Base-by-base conservation (phyloP, 2,329 filamentous ascomycete genomes). In the Arthroderma uncinatum region DNA sequence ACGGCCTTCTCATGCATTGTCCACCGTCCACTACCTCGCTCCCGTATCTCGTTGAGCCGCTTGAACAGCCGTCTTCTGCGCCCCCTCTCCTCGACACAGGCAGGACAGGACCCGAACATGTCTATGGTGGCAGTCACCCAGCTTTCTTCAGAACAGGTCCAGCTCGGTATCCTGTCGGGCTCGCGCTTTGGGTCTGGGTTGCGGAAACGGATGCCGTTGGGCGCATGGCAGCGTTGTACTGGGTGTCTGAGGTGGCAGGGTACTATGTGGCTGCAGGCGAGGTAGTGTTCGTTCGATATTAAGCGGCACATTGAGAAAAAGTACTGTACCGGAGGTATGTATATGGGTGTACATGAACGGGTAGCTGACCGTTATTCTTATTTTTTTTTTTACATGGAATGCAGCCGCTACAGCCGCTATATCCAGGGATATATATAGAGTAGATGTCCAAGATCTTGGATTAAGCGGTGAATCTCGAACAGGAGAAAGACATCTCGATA, bases 201-300 rank as follows among this genome's bases (percentile, higher is more conserved):
- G 5, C 25, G 12, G 53, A 61, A 60, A 2, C 58, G 61, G 19
- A 57, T 56, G 14, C 60, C 61, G 50, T 60, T 56, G 12, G 61
- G 61, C 10, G 50, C 40, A 16, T 50, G n/a, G 57, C 61, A 63
- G 54, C 60, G 62, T 39, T 50, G 16, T 5, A 62, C 52, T 16
- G 9, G 10, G 53, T 63, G 57, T 28, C 58, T 60, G n/a, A 63
- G 48, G 34, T 60, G 56, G 47, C 57, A 59, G 28, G 47, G 47
- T 16, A 58, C 40, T 2, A n/a, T 53, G 34, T 61, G 60, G 3
- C 53, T 37, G 54, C 61, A 63, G 23, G 21, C 5, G 5, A 28
- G 21, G 53, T 58, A 63, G 12, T 19, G 50, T 54, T 62, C 61
- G 16, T 54, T 16, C 14, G 56, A 40, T 21, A 55, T 54, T 34